A percentile compares a stretch with the other conserved stretches of the same genome.
Conservation (phyloP, 2,329 filamentous ascomycete species). For the Aspergillus sp. region DNA sequence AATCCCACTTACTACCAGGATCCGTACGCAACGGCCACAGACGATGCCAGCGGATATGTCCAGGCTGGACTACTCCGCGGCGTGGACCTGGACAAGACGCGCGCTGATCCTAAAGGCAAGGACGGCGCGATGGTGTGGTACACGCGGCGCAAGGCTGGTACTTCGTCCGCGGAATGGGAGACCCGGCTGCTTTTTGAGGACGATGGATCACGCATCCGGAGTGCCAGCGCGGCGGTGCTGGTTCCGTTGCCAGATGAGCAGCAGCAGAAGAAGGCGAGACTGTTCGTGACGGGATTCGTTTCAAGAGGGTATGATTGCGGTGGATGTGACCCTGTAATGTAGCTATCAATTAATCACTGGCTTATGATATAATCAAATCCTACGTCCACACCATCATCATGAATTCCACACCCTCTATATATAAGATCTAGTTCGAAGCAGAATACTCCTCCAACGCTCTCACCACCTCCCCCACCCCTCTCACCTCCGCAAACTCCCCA, state of each 20-base stretch:
- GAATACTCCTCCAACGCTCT: conserved; percentile 22
- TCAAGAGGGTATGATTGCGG: conserved; percentile 52
- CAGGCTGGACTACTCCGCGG: conserved; percentile 51
- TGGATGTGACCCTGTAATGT: conserved; percentile 44
- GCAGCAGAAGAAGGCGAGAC: conserved; percentile 51
- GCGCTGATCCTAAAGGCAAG: conserved; percentile 37
- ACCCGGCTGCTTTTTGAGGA: conserved; percentile 59
- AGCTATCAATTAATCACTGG: too few relatives aligned
- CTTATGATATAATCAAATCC: too few relatives aligned
- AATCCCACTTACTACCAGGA: conserved; percentile 63
- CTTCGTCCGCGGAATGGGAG: conserved; percentile 39
- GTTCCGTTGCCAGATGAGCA: conserved; percentile 52
- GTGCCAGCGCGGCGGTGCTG: conserved; percentile 55
- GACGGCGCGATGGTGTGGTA: conserved; percentile 55
- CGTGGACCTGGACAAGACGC: conserved; percentile 39
- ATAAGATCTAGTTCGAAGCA: background rate
- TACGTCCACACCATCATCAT: conserved; percentile 1
- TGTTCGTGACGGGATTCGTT: conserved; percentile 61
- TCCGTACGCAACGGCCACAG: conserved; percentile 46
- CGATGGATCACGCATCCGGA: conserved; percentile 55
- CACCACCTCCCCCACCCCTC: conserved; percentile 41
- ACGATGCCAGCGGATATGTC: conserved; percentile 58
- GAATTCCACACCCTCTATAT: too few relatives aligned
- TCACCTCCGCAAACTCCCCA: conserved; percentile 50
- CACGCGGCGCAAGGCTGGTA: conserved; percentile 26